phyloP scores from a whole-genome alignment of 306 rosid genomes.

The Pyrus betulifolia region DNA sequence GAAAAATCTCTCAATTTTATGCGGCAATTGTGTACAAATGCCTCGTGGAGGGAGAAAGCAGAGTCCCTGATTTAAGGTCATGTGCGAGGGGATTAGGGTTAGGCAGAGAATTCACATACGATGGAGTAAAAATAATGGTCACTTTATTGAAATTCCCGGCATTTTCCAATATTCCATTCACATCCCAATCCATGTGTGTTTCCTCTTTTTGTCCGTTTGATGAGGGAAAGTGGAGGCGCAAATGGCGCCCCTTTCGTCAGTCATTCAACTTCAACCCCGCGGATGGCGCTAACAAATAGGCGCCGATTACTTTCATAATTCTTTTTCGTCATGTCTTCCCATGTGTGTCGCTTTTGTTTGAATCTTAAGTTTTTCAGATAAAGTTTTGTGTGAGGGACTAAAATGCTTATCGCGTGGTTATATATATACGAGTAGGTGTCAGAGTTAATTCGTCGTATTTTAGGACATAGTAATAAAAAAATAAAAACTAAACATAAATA shows the following conservation, averaged over 20 bases:
- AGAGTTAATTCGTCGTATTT: no score
- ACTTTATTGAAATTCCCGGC: constrained; percentile 11
- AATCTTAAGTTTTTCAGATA: not conserved
- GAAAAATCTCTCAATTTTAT: no score
- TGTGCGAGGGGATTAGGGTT: not conserved
- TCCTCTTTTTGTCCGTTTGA: constrained; percentile 18
- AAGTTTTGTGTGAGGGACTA: no score
- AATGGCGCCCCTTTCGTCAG: constrained; percentile 29
- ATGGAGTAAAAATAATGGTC: not conserved
- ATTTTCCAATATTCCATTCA: constrained; percentile 11
- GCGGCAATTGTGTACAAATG: constrained; percentile 10
- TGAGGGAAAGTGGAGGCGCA: constrained; percentile 42
- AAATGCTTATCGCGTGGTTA: no score
- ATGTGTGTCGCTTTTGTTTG: constrained; percentile 15
- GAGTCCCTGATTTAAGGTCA: constrained; percentile 17
- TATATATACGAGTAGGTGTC: no score
- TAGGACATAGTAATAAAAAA: no score
- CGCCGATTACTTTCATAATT: constrained; percentile 16
- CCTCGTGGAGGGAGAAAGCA: constrained; percentile 22
- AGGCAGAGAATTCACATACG: not conserved
- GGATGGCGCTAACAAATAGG: constrained; percentile 45
- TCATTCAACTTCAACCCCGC: constrained; percentile 14
- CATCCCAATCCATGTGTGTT: not conserved
- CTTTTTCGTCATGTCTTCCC: not conserved
- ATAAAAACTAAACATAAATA: no score